A percentile compares a stretch with the other conserved stretches of the same genome.
phyloP scores from a whole-genome alignment of 768 basidiomycete species.

The Boletus rubescentipes region DNA sequence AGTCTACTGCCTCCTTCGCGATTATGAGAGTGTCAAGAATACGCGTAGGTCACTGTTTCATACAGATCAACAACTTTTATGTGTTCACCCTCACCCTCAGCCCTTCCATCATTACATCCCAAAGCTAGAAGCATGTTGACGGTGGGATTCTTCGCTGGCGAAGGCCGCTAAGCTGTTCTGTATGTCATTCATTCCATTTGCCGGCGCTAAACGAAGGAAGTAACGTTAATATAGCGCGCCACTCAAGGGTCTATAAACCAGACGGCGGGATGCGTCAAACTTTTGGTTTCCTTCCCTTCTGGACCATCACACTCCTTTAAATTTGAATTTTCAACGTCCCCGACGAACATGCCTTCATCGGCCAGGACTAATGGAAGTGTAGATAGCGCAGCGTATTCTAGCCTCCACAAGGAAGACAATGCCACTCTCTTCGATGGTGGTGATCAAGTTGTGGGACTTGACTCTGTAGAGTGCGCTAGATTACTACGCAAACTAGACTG shows the following conservation, averaged over 20 bases:
- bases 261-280: neutral
- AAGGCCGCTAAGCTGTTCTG: neutral
- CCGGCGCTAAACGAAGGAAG: neutral
- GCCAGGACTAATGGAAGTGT: neutral
- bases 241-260: neutral
- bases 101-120: neutral
- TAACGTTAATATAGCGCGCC: neutral
- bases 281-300: neutral
- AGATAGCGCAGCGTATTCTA: neutral
- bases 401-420: conserved; percentile 13
- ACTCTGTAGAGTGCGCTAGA: conserved; percentile 21
- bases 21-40: too few species aligned
- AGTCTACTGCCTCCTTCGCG: too few species aligned
- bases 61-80: too few species aligned
- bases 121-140: neutral
- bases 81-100: too few species aligned
- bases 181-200: neutral
- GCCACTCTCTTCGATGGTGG: neutral
- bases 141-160: neutral
- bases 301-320: conserved; percentile 1
- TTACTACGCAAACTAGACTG: conserved; percentile 43
- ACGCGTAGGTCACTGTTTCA: too few species aligned
- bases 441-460: conserved; percentile 1
- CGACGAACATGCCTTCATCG: conserved; percentile 15
- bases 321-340: neutral